phyloP scores from a whole-genome alignment of 768 basidiomycete genomes.

The Cyclocybe cylindracea region DNA sequence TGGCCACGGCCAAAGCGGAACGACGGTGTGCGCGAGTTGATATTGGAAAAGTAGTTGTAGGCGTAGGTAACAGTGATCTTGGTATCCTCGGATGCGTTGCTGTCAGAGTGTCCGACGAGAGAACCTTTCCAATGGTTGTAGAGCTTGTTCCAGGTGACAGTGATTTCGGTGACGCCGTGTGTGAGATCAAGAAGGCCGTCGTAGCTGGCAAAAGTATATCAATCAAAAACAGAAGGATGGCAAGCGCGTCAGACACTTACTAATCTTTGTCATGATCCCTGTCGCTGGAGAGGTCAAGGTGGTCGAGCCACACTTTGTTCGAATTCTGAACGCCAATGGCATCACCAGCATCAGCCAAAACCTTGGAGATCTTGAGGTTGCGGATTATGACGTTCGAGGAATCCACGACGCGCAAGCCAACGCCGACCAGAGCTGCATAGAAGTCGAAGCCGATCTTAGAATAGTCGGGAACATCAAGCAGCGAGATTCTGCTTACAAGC shows the following conservation, averaged over 20 bases:
- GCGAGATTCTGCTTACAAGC: conserved; percentile 29
- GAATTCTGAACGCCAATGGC: conserved; percentile 44
- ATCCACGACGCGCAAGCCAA: conserved; percentile 45
- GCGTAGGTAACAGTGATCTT: conserved; percentile 44
- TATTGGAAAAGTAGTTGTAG: conserved; percentile 41
- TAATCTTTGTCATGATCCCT: conserved; percentile 41
- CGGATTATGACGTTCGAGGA: conserved; percentile 48
- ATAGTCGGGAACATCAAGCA: not conserved
- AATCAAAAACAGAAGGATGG: not conserved
- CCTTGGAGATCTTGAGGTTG: conserved; percentile 51
- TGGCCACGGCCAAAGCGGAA: conserved; percentile 48
- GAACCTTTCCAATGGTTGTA: too few relatives aligned
- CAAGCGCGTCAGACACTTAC: not conserved
- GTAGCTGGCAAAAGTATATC: conserved; percentile 33
- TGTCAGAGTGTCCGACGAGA: too few relatives aligned
- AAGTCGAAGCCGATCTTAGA: not conserved
- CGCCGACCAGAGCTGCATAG: conserved; percentile 39
- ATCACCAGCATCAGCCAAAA: conserved; percentile 45
- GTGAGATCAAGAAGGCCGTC: conserved; percentile 46
- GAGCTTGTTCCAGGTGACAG: too few relatives aligned
- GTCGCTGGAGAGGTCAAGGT: conserved; percentile 43
- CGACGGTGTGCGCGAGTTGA: conserved; percentile 46
- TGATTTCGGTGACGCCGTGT: conserved; percentile 15
- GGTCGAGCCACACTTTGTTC: conserved; percentile 44
- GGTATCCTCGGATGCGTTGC: not conserved